Evolutionary conservation across 192 early-diverging fungal species (phyloP).

Genomic region (Backusella psychrophila): DNA sequence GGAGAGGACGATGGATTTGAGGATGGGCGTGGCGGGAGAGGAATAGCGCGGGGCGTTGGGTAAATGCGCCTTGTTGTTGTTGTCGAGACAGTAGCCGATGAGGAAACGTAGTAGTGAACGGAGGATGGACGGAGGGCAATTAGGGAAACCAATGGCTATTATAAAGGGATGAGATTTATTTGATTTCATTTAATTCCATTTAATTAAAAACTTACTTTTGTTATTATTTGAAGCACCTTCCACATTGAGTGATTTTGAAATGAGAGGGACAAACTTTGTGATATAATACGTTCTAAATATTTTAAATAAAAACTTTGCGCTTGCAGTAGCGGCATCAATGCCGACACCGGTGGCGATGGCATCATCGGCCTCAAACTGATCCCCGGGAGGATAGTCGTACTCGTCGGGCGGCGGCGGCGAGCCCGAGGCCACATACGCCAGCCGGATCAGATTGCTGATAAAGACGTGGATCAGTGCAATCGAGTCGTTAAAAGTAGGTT

Average conservation of each 20-base stretch:
- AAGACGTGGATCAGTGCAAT: conserved; percentile 50
- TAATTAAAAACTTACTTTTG: conserved; percentile 2
- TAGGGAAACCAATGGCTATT: conserved; percentile 49
- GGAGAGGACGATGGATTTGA: conserved; percentile 57
- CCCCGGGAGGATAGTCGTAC: conserved; percentile 51
- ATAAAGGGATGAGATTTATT: too few relatives aligned
- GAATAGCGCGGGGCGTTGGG: conserved; percentile 27
- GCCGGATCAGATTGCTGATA: conserved; percentile 45
- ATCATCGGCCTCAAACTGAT: conserved; percentile 47
- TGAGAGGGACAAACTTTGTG: conserved; percentile 65
- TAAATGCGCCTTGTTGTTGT: conserved; percentile 38
- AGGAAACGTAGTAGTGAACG: conserved; percentile 66
- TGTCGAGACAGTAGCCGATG: conserved; percentile 62
- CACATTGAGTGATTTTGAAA: conserved; percentile 46
- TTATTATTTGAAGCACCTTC: conserved; percentile 13
- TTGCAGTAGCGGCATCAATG: conserved; percentile 54
- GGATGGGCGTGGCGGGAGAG: conserved; percentile 58
- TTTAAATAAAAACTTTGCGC: conserved; percentile 70
- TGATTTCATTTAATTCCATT: too few relatives aligned
- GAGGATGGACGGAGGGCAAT: conserved; percentile 68
- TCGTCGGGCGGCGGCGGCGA: conserved; percentile 58
- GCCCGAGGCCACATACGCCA: conserved; percentile 60
- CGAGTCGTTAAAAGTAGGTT: conserved; percentile 55
- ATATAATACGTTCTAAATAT: conserved; percentile 68
- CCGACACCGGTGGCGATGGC: conserved; percentile 58